Evolutionary conservation across 768 basidiomycete genomes (phyloP), one percentile per base, ranked within the genome.

Genomic region (Scleroderma citrinum): DNA sequence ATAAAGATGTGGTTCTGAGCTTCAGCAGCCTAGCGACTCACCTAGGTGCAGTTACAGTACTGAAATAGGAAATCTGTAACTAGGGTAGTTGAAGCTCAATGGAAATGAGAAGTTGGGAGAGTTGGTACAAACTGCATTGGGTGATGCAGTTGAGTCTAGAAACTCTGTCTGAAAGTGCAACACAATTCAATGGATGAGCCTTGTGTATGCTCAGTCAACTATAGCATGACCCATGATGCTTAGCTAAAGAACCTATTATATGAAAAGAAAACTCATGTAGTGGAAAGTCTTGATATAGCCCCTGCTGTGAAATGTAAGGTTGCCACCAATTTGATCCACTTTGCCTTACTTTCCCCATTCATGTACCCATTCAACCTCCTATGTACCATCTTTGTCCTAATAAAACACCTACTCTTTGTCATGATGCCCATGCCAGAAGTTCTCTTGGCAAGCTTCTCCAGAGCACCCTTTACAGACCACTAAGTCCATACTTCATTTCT

Each of bases 1-100:
- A 91, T 89, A 60, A 89, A 92, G 54, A 92, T 88, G 58, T 92
- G 91, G 66, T 93, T 93, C 67, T 92, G 91, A 19, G 91, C 91
- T 63, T 92, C 90, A 0, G 88, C 87, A 2, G 91, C 91, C 61
- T 92, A 89, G 19, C 91, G 71, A 30, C 85, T 76, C 0, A 88
- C 91, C 91, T 91, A 93, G 48, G 79, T 80, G 11, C 83, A 73
- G 58, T 88, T 85, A 0, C 79, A 64, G 35, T 70, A 67, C 32
- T 80, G 75, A 0, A 21, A 20, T 0, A 14, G 39, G 5, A 19
- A 24, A 20, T 23, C 14, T 17, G 26, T 13, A 17, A 26, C 7
- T 31, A n/a, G 7, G 16, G 14, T 59, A 42, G 38, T 5, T 5
- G 39, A 3, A 17, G 38, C 21, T 21, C 14, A 7, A 20, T 13